Percentiles rank a stretch among this genome's conserved stretches.
phyloP scores from a whole-genome alignment of 345 rosid species.

The Viola odorata region DNA sequence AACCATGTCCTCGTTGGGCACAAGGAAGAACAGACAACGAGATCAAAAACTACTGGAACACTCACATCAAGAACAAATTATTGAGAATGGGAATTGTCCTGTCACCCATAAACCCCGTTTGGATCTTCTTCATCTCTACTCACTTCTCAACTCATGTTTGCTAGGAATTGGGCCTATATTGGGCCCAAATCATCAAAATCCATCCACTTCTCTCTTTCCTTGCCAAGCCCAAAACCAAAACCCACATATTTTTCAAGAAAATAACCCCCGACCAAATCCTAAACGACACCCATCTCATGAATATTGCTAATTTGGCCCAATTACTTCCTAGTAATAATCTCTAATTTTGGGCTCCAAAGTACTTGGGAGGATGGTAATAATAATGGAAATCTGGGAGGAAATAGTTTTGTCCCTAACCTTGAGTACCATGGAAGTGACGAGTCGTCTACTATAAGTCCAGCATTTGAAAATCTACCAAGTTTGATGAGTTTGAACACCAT shows the following conservation, averaged over 20 bases:
- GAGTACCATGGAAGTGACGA: not conserved
- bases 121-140: constrained; percentile 32
- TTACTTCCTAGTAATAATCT: constrained; percentile 4
- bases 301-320: constrained; percentile 20
- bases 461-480: constrained; percentile 15
- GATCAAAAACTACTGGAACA: constrained; percentile 88
- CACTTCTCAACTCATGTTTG: constrained; percentile 30
- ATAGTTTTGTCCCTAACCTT: not conserved
- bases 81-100: constrained; percentile 79
- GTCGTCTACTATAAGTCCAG: not conserved
- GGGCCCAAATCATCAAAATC: constrained; percentile 26
- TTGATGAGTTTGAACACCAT: constrained; percentile 29
- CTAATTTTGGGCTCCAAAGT: constrained; percentile 10
- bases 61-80: constrained; percentile 68
- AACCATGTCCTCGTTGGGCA: constrained; percentile 81
- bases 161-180: constrained; percentile 19
- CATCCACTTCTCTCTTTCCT: constrained; percentile 22
- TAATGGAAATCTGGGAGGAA: not conserved
- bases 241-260: constrained; percentile 9
- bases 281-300: constrained; percentile 19
- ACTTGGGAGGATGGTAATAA: constrained; percentile 5
- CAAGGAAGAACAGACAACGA: constrained; percentile 83
- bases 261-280: constrained; percentile 16
- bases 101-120: constrained; percentile 69
- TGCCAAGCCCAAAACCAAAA: constrained; percentile 11